These are phyloP conservation scores for Andrographis paniculata DNA, from an alignment of 305 asterid species.

Conservation along the genomic window DNA sequence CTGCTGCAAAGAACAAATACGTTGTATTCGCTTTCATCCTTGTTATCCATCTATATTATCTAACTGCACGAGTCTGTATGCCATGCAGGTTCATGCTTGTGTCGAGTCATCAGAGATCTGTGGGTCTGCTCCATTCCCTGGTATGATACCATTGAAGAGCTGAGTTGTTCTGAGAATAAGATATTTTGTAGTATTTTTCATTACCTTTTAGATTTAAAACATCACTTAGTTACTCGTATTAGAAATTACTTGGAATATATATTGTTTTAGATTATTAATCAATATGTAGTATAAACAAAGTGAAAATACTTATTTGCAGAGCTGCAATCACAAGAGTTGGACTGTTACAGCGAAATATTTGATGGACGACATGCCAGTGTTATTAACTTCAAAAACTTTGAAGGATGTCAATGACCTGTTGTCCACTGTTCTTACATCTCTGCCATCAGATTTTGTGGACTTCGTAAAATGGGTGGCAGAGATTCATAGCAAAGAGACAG, in stretches of 20 bases:
- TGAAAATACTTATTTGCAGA: conserved; percentile 52
- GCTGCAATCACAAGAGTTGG: conserved; percentile 98
- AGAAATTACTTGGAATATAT: not conserved
- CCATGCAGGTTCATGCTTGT: conserved; percentile 86
- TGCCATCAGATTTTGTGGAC: conserved; percentile 72
- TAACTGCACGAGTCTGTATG: not conserved
- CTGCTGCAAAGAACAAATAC: not conserved
- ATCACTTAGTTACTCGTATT: too few species aligned
- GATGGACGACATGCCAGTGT: conserved; percentile 73
- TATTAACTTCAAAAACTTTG: conserved; percentile 43
- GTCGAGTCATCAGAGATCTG: conserved; percentile 69
- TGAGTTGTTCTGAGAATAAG: too few species aligned
- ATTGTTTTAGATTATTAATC: conserved; percentile 18
- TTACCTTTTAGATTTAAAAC: too few species aligned
- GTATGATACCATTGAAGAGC: conserved; percentile 28
- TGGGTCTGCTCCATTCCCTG: conserved; percentile 79
- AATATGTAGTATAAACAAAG: too few species aligned
- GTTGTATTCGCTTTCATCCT: not conserved
- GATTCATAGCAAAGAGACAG: conserved; percentile 83
- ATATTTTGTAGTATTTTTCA: too few species aligned
- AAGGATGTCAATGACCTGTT: conserved; percentile 58
- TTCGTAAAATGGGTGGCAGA: conserved; percentile 94
- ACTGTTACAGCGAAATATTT: conserved; percentile 63
- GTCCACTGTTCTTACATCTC: conserved; percentile 44
- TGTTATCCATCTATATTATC: not conserved